Evolutionary conservation across 805 yeast species (phyloP), one percentile per base, ranked within the genome.

Genomic region (Blastobotrys chiropterorum): DNA sequence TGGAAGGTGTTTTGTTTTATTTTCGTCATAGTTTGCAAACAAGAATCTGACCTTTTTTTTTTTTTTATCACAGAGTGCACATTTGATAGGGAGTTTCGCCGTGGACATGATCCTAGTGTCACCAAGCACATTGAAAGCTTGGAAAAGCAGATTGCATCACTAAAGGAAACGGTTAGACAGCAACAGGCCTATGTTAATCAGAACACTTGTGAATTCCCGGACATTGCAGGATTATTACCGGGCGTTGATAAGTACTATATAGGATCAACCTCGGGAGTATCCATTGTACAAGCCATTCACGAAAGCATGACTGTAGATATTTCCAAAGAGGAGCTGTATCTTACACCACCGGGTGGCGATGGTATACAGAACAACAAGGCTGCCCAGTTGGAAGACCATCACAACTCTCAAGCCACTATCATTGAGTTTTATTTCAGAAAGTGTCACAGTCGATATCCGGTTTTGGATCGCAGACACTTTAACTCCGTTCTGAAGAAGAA

Each of bases 241-340:
- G 53, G 45, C 8, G 48, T 19, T n/a, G 50, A 40, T 19, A 34
- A 47, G 7, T 38, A 43, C 20, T 51, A 47, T 21, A 48, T 51
- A 22, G 54, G 54, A 16, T 30, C 30, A 20, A 48, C 54, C 6
- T 51, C 54, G 22, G 54, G 54, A 15, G 31, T 48, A 4, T 51
- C 51, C 17, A 51, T 51, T n/a, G 50, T 51, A 15, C 54, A 51
- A 39, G 43, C 54, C 14, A 51, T 51, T 16, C 54, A 48, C 17
- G 51, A 51, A 14, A 47, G 48, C 14, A 51, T 51, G 54, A 51
- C 54, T 4, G 50, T 51, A 21, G 46, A 47, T 17, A 51, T 51
- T 44, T 47, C 54, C 14, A 43, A 47, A 43, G 50, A 51, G 20
- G 54, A 51, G 51, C 40, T 51, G 13, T 51, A 51, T 47, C 20